Evolutionary conservation across 169 alveolate genomes (phyloP).

Genomic region (Cryptosporidium canis): DNA sequence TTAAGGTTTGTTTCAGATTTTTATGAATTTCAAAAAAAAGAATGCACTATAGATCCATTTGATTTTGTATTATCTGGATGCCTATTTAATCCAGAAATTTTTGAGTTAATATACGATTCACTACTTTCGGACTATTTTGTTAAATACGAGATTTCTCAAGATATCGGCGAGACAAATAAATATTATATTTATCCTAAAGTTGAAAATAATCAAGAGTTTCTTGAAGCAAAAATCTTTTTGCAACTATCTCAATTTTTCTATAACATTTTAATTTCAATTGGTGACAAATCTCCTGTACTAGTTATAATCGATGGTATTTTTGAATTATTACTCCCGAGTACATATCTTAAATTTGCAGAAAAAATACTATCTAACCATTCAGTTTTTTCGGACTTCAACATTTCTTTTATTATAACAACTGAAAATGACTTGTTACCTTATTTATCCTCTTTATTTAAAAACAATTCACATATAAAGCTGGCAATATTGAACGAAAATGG

Average conservation of each 20-base stretch:
- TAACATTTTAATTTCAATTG: not conserved
- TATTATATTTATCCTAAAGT: conserved; percentile 3
- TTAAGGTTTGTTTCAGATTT: conserved; percentile 25
- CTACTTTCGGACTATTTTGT: not conserved
- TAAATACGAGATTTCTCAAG: not conserved
- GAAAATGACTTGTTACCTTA: not conserved
- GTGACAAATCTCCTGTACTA: not conserved
- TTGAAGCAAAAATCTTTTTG: conserved; percentile 46
- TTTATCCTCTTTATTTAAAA: not conserved
- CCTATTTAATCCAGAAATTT: conserved; percentile 2
- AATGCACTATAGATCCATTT: not conserved
- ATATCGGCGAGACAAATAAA: not conserved
- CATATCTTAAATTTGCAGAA: not conserved
- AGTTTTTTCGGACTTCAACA: not conserved
- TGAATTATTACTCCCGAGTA: conserved; percentile 7
- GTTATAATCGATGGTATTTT: conserved; percentile 39
- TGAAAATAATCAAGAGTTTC: conserved; percentile 8
- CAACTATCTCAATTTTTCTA: conserved; percentile 46
- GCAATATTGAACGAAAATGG: not conserved
- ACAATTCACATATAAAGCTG: not conserved
- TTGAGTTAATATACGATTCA: conserved; percentile 13
- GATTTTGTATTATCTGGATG: conserved; percentile 30
- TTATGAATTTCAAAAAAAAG: conserved; percentile 5
- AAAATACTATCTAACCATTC: not conserved
- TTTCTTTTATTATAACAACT: conserved; percentile 34